These are phyloP conservation scores for Sporothrix sp. DNA, from an alignment of 2,329 filamentous ascomycete genomes.

Conservation along the genomic window DNA sequence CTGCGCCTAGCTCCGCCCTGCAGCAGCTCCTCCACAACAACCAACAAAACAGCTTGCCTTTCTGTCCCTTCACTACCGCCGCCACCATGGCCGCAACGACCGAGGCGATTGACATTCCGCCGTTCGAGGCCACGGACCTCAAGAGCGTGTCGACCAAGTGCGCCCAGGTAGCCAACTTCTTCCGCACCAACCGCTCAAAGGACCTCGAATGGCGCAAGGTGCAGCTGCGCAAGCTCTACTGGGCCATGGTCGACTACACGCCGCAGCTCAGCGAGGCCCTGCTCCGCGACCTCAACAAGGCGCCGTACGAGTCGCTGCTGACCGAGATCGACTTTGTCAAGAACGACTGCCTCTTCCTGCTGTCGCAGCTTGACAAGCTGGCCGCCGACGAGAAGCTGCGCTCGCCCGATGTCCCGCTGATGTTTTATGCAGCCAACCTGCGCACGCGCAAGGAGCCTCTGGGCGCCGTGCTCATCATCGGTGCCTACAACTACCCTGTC, in stretches of 20 bases:
- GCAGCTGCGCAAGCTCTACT: constrained; percentile 91
- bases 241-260: constrained; percentile 74
- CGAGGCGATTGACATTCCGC: constrained; percentile 28
- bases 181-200: constrained; percentile 70
- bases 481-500: constrained; percentile 89
- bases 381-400: constrained; percentile 68
- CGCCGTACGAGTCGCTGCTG: constrained; percentile 61
- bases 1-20: too few relatives aligned
- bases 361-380: constrained; percentile 71
- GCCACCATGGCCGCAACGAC: constrained; percentile 27
- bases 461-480: constrained; percentile 74
- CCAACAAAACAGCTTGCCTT: too few relatives aligned
- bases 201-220: constrained; percentile 69
- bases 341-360: constrained; percentile 70
- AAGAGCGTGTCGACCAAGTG: constrained; percentile 56
- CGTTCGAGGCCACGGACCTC: constrained; percentile 52
- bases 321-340: constrained; percentile 69
- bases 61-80: not conserved
- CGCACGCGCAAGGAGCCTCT: constrained; percentile 80
- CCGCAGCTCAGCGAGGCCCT: constrained; percentile 65
- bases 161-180: constrained; percentile 56
- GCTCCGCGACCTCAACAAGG: constrained; percentile 68
- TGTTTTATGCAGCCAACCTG: constrained; percentile 60
- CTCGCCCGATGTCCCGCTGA: constrained; percentile 51
- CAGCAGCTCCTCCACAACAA: too few relatives aligned